Evolutionary conservation across 2,329 filamentous ascomycete species (phyloP).

Genomic region (Pyrenochaeta sp.): DNA sequence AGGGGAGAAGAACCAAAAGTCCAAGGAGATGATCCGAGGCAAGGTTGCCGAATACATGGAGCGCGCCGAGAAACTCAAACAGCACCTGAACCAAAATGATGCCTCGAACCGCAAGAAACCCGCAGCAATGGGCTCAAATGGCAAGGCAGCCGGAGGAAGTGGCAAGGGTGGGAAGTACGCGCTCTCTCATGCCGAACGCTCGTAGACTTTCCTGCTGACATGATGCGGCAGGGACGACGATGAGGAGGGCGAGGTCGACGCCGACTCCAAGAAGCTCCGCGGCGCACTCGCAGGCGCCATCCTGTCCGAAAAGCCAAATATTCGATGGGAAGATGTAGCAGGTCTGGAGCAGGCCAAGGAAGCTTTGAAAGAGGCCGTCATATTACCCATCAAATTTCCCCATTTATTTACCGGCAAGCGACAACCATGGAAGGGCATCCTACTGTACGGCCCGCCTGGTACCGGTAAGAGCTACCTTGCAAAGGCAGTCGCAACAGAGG

Average conservation of each 20-base stretch:
- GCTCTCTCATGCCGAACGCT: neutral
- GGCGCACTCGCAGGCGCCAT: constrained; percentile 92
- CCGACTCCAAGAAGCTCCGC: constrained; percentile 94
- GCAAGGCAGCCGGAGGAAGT: constrained; percentile 68
- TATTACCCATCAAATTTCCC: constrained; percentile 97
- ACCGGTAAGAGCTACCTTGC: constrained; percentile 98
- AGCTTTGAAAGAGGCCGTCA: constrained; percentile 95
- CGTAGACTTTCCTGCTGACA: constrained; percentile 14
- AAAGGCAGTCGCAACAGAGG: constrained; percentile 97
- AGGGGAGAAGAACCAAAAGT: constrained; percentile 94
- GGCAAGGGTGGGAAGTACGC: constrained; percentile 65
- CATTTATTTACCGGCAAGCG: constrained; percentile 95
- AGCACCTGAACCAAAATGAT: constrained; percentile 80
- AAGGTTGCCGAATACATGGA: constrained; percentile 99
- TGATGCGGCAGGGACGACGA: constrained; percentile 57
- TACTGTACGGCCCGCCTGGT: constrained; percentile 94
- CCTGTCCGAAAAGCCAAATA: constrained; percentile 91
- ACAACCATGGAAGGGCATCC: constrained; percentile 97
- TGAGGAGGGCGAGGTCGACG: constrained; percentile 74
- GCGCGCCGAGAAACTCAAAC: constrained; percentile 96
- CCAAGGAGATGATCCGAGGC: constrained; percentile 95
- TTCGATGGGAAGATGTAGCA: constrained; percentile 98
- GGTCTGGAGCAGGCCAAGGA: constrained; percentile 95
- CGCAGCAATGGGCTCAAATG: constrained; percentile 76
- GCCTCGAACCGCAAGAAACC: constrained; percentile 72